A percentile compares a stretch with the other conserved stretches of the same genome.
phyloP scores from a whole-genome alignment of 345 rosid species.

The Pugionium dolabratum region DNA sequence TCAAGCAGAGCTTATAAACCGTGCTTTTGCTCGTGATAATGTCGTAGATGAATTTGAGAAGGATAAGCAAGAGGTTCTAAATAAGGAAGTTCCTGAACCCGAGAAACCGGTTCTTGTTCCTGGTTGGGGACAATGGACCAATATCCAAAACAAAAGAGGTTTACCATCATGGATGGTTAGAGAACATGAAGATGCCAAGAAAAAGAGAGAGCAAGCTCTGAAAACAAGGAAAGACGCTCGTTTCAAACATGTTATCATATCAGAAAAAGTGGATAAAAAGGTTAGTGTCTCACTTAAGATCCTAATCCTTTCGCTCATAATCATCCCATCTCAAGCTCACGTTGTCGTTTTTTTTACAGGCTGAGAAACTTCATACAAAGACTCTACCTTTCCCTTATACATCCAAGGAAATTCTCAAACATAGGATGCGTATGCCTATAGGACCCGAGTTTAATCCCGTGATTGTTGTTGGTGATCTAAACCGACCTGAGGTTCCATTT shows the following conservation, averaged over 20 bases:
- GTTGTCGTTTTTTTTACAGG: constrained; percentile 46
- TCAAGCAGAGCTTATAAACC: no score
- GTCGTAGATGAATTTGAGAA: constrained; percentile 34
- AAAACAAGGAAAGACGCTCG: constrained; percentile 83
- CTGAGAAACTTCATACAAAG: constrained; percentile 72
- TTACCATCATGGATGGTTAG: constrained; percentile 77
- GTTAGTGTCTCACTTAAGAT: constrained; percentile 41
- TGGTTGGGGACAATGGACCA: constrained; percentile 95
- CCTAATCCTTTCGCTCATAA: neutral
- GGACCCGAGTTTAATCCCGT: constrained; percentile 94
- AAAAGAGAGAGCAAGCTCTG: constrained; percentile 65
- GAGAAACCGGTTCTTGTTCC: constrained; percentile 78
- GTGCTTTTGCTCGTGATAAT: no score
- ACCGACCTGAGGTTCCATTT: constrained; percentile 65
- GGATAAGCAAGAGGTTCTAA: constrained; percentile 64
- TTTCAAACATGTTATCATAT: constrained; percentile 71
- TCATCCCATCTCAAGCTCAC: constrained; percentile 14
- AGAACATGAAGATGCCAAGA: constrained; percentile 69
- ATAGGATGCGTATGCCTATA: constrained; percentile 83
- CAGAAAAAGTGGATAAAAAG: constrained; percentile 85
- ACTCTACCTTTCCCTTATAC: constrained; percentile 81
- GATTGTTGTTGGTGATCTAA: constrained; percentile 63
- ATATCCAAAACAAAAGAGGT: constrained; percentile 72
- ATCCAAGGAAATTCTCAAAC: constrained; percentile 75
- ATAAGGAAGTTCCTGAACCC: constrained; percentile 75